Conservation (phyloP, 176 grass and related monocot species). For the Miscanthus lutarioriparius region DNA sequence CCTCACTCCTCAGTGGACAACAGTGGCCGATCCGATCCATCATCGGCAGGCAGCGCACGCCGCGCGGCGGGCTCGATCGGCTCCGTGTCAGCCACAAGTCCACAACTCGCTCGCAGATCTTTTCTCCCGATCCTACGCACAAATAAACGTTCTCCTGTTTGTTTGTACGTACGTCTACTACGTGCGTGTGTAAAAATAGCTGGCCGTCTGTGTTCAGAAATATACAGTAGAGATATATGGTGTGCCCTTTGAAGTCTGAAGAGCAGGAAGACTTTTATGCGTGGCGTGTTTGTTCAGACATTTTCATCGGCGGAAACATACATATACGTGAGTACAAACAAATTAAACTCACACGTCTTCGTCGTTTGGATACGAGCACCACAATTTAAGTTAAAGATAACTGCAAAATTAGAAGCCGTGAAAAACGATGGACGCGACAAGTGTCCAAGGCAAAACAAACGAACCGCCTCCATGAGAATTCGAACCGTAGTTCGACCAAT, state of each 20-base stretch:
- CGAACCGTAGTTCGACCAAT: too few relatives aligned
- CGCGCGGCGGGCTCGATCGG: background rate
- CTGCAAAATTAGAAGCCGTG: background rate
- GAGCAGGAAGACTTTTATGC: background rate
- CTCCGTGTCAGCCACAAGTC: background rate
- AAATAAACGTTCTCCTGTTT: background rate
- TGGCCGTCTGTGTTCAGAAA: background rate
- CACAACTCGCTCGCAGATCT: constrained; percentile 7
- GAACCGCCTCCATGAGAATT: background rate
- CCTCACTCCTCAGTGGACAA: too few relatives aligned
- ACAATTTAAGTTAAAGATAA: background rate
- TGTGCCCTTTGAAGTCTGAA: too few relatives aligned
- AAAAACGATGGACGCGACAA: background rate
- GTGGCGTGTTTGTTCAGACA: background rate
- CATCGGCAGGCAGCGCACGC: too few relatives aligned
- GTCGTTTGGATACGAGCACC: background rate
- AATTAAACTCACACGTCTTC: background rate
- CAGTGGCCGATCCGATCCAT: too few relatives aligned
- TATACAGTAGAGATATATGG: background rate
- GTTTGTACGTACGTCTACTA: too few relatives aligned
- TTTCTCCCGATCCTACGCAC: background rate
- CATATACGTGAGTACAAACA: background rate
- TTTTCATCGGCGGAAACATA: background rate
- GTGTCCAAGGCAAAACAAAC: background rate
- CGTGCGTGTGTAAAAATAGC: background rate